Percentiles rank a stretch among this genome's conserved stretches.
phyloP scores from a whole-genome alignment of 2,329 filamentous ascomycete genomes.

The Lasiodiplodia sp. region DNA sequence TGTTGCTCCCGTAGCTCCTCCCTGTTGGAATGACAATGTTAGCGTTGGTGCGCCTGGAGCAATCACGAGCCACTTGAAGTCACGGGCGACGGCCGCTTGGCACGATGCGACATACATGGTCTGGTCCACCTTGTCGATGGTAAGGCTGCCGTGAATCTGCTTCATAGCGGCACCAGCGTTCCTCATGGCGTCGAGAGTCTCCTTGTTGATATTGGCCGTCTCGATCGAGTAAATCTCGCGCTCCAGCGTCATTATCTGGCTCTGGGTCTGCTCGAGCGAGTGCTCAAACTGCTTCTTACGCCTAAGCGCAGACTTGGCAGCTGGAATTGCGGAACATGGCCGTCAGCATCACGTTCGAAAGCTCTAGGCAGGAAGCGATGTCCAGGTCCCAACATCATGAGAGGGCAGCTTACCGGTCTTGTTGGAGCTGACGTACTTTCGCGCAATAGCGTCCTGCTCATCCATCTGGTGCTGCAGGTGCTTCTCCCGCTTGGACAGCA shows the following conservation, averaged over 20 bases:
- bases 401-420: slow-evolving; percentile 75
- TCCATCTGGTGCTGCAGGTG: slow-evolving; percentile 92
- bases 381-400: not conserved
- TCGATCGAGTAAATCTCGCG: slow-evolving; percentile 97
- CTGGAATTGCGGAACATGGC: slow-evolving; percentile 58
- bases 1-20: slow-evolving; percentile 92
- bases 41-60: not conserved
- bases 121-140: slow-evolving; percentile 91
- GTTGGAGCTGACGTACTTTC: slow-evolving; percentile 87
- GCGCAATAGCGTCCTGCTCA: slow-evolving; percentile 86
- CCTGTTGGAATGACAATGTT: slow-evolving; percentile 59
- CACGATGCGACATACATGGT: slow-evolving; percentile 75
- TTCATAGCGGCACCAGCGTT: slow-evolving; percentile 90
- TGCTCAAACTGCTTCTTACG: slow-evolving; percentile 96
- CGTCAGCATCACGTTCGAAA: not conserved
- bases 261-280: slow-evolving; percentile 86
- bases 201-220: slow-evolving; percentile 97
- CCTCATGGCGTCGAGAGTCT: slow-evolving; percentile 92
- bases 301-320: slow-evolving; percentile 86
- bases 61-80: not conserved
- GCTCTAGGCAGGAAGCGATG: not conserved
- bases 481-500: slow-evolving; percentile 95
- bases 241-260: slow-evolving; percentile 91
- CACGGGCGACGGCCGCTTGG: not conserved
- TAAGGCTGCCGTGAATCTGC: slow-evolving; percentile 87